Evolutionary conservation across 306 rosid genomes (phyloP).

Genomic region (Dicorynia guianensis): DNA sequence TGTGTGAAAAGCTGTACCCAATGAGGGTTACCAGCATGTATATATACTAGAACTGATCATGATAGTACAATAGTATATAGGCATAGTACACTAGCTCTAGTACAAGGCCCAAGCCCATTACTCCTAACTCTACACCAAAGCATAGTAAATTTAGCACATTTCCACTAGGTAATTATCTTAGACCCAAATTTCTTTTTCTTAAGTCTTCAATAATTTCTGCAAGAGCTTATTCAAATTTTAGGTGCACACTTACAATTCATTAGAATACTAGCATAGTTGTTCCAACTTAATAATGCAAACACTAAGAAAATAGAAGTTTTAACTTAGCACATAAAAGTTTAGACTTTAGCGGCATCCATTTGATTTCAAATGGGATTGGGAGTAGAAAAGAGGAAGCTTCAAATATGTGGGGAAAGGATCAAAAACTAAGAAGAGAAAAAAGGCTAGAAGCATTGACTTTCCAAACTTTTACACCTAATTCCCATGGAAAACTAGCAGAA

Average conservation of each 20-base stretch:
- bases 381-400: not conserved
- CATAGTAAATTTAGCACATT: not conserved
- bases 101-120: too few relatives aligned
- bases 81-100: too few relatives aligned
- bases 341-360: not conserved
- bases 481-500: constrained; percentile 3
- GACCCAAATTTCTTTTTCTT: not conserved
- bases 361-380: not conserved
- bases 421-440: not conserved
- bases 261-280: not conserved
- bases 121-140: not conserved
- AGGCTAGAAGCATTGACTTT: not conserved
- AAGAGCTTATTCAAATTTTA: not conserved
- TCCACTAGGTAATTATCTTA: not conserved
- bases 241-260: not conserved
- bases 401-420: not conserved
- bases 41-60: too few relatives aligned
- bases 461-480: not conserved
- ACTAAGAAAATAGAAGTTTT: too few relatives aligned
- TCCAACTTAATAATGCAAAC: too few relatives aligned
- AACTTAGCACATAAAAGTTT: too few relatives aligned
- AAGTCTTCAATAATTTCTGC: not conserved
- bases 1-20: too few relatives aligned
- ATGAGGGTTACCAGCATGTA: too few relatives aligned
- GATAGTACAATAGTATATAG: too few relatives aligned